Conservation (phyloP, 352 stramenopile genomes). For the Thraustochytrium striatum region DNA sequence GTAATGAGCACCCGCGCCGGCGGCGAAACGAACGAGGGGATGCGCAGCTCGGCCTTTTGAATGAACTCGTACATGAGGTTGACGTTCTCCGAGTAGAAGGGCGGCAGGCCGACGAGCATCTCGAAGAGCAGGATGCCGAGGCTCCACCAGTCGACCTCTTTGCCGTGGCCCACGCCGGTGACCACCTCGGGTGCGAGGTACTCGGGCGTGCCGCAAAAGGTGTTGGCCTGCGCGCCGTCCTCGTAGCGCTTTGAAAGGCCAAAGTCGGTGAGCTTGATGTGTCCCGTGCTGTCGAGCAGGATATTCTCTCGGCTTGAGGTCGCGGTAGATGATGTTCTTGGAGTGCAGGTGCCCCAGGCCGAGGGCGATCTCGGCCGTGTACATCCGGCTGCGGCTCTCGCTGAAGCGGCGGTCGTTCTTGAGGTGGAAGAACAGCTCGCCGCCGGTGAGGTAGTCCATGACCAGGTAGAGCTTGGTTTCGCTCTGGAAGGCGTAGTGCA, state of each 20-base stretch:
- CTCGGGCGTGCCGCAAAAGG: conserved; percentile 73
- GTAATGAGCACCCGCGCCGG: conserved; percentile 37
- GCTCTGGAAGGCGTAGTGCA: conserved; percentile 84
- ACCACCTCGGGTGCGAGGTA: conserved; percentile 91
- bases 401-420: conserved; percentile 83
- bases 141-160: conserved; percentile 82
- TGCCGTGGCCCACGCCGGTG: conserved; percentile 88
- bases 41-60: conserved; percentile 69
- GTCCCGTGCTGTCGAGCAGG: conserved; percentile 68
- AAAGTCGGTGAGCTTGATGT: conserved; percentile 81
- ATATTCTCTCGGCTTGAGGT: conserved; percentile 90
- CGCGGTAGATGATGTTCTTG: conserved; percentile 81
- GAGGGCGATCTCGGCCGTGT: conserved; percentile 68
- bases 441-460: conserved; percentile 81
- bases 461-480: conserved; percentile 83
- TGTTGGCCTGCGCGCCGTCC: conserved; percentile 47
- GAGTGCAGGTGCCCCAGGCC: conserved; percentile 81
- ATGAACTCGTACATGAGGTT: conserved; percentile 86
- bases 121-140: conserved; percentile 82
- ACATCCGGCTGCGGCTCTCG: conserved; percentile 71
- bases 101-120: conserved; percentile 78
- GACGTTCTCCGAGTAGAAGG: conserved; percentile 84
- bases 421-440: conserved; percentile 84
- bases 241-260: conserved; percentile 68
- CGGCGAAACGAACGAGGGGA: conserved; percentile 59